Evolutionary conservation across 192 early-diverging fungal genomes (phyloP), one percentile per base, ranked within the genome.

Genomic region (Entomortierella parvispora): DNA sequence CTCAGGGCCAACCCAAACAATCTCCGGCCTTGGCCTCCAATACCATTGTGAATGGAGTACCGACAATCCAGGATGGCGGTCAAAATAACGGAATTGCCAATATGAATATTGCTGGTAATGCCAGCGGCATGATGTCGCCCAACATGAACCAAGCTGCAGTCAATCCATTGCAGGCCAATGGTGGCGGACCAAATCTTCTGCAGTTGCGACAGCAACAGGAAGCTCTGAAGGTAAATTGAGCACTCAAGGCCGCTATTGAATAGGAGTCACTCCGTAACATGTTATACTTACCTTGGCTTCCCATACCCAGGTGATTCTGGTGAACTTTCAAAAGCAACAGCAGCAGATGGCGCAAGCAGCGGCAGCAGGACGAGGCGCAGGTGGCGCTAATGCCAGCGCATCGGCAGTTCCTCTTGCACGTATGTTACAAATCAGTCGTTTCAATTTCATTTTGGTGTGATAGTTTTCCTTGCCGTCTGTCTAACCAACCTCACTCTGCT

Each of bases 101-200:
- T 22, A 31, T 42, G 15, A 64, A 26, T 17, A 42, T 18, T 25
- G 54, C 54, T 10, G 44, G 45, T 11, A 61, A 48, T n/a, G 65
- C 59, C 2, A 49, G 31, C 18, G 74, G 74, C 26, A 68, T 77
- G 74, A 68, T 77, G 74, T 77, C 74, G 14, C 74, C 74, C 4
- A 63, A 45, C 20, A 63, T 68, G 55, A 77, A 68, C 47, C 47
- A 47, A 5, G 74, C 53, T 9, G 53, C 68, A 55, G 49, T 43
- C 2, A 74, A 45, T 37, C 48, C 54, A 4, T 17, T 65, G 34
- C 70, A 74, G 43, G n/a, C 56, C n/a, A n/a, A n/a, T n/a, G 17
- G 51, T 28, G 49, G 28, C 3, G 48, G 33, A 37, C 53, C 31
- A 0, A 62, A n/a, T 44, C 3, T 57, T 48, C 62, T 61, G 40